Percentiles rank a stretch among this genome's conserved stretches.
Conservation (phyloP, 208 protist genomes). For the Porcisia deanei region DNA sequence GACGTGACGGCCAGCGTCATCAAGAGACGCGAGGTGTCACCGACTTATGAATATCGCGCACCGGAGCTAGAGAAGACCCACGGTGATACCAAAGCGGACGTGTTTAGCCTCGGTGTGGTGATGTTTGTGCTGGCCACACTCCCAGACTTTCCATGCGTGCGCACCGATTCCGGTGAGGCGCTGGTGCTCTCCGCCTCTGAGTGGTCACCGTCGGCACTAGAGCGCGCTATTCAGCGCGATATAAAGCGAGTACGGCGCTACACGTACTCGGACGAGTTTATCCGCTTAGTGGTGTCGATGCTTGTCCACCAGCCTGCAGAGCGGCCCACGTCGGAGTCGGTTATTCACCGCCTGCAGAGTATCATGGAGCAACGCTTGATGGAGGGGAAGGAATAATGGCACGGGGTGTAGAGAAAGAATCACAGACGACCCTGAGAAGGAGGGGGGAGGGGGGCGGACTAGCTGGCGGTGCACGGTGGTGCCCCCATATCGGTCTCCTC, state of each 20-base stretch:
- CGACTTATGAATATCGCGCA: slow-evolving; percentile 84
- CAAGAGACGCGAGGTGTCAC: slow-evolving; percentile 31
- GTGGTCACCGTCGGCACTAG: slow-evolving; percentile 53
- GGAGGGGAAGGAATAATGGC: slow-evolving; percentile 18
- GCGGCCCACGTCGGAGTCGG: slow-evolving; percentile 43
- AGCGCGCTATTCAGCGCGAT: slow-evolving; percentile 46
- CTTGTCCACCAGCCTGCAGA: slow-evolving; percentile 49
- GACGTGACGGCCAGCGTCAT: slow-evolving; percentile 51
- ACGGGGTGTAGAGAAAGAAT: background rate
- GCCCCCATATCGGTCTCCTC: background rate
- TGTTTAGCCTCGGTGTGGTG: slow-evolving; percentile 87
- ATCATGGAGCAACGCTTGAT: slow-evolving; percentile 67
- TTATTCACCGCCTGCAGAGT: slow-evolving; percentile 42
- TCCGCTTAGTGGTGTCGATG: slow-evolving; percentile 70
- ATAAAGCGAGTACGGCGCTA: slow-evolving; percentile 36
- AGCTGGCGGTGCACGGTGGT: background rate
- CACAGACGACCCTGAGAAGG: background rate
- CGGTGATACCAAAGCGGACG: slow-evolving; percentile 77
- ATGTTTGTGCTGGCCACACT: slow-evolving; percentile 77
- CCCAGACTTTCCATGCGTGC: slow-evolving; percentile 65
- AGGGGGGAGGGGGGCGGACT: too few species aligned
- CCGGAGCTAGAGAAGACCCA: slow-evolving; percentile 52
- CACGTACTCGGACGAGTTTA: slow-evolving; percentile 64
- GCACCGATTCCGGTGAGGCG: slow-evolving; percentile 46
- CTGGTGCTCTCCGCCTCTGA: slow-evolving; percentile 55